Evolutionary conservation across 2,329 filamentous ascomycete species (phyloP).

Genomic region (Cordyceps javanica): DNA sequence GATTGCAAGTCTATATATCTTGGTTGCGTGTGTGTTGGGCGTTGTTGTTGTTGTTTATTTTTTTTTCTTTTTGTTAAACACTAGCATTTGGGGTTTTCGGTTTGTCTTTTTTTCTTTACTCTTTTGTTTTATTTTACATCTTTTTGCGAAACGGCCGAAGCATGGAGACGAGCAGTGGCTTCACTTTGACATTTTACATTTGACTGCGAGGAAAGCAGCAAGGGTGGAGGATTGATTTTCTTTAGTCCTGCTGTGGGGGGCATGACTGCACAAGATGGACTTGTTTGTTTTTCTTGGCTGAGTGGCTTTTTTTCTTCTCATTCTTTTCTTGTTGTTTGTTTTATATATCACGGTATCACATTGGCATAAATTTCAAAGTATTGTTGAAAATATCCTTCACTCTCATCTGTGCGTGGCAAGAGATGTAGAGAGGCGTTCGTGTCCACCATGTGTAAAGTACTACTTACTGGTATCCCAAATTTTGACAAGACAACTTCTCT

Average conservation of each 20-base stretch:
- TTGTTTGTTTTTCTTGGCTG: background rate
- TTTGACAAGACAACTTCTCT: too few relatives aligned
- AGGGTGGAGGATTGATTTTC: background rate
- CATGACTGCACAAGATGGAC: background rate
- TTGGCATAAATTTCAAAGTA: slow-evolving; percentile 15
- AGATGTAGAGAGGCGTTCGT: too few relatives aligned
- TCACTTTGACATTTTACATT: background rate
- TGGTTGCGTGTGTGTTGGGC: background rate
- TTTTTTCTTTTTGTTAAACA: slow-evolving; percentile 7
- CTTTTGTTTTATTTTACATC: background rate
- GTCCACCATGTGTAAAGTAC: background rate
- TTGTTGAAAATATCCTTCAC: too few relatives aligned
- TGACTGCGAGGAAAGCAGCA: background rate
- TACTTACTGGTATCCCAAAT: too few relatives aligned
- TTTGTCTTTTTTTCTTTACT: background rate
- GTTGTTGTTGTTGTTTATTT: background rate
- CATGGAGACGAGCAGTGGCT: background rate
- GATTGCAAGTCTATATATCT: background rate
- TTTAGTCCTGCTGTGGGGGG: too few relatives aligned
- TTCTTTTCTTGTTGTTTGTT: slow-evolving; percentile 6
- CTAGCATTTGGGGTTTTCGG: slow-evolving; percentile 14
- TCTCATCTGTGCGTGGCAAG: too few relatives aligned
- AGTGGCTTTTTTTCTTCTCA: background rate
- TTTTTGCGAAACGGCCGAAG: slow-evolving; percentile 8
- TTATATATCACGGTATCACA: slow-evolving; percentile 15